A percentile compares a stretch with the other conserved stretches of the same genome.
These are phyloP conservation scores for Tylopilus sp. DNA, from an alignment of 1,284 basidiomycete species.

Conservation along the genomic window DNA sequence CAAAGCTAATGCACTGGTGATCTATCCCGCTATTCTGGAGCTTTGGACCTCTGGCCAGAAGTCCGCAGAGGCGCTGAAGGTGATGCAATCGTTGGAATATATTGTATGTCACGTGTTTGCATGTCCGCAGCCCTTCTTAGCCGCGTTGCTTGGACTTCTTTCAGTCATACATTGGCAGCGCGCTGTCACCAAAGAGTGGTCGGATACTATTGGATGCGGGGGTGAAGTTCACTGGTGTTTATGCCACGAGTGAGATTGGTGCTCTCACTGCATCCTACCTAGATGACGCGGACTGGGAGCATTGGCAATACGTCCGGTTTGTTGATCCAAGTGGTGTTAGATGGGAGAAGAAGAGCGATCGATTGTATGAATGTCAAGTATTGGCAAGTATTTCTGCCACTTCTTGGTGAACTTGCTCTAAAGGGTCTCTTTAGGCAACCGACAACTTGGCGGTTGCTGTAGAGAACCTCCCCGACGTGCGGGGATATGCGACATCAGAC, in stretches of 20 bases:
- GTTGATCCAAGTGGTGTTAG: constrained; percentile 15
- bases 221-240: constrained; percentile 11
- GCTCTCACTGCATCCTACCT: not conserved
- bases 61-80: constrained; percentile 3
- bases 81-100: constrained; percentile 3
- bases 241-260: constrained; percentile 21
- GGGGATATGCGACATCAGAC: no score
- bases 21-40: no score
- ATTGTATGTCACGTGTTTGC: constrained; percentile 15
- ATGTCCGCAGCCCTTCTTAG: not conserved
- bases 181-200: constrained; percentile 19
- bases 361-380: constrained; percentile 37
- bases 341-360: constrained; percentile 36
- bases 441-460: no score
- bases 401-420: no score
- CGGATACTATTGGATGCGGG: constrained; percentile 14
- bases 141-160: not conserved
- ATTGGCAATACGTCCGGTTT: constrained; percentile 34
- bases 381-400: constrained; percentile 25
- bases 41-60: constrained; percentile 13
- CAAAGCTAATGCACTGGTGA: constrained; percentile 7
- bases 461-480: no score
- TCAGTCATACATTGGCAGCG: constrained; percentile 21
- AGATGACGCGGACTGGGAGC: constrained; percentile 24
- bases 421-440: no score